Conservation (phyloP, 2,329 filamentous ascomycete species). For the Blumeriella jaapii region DNA sequence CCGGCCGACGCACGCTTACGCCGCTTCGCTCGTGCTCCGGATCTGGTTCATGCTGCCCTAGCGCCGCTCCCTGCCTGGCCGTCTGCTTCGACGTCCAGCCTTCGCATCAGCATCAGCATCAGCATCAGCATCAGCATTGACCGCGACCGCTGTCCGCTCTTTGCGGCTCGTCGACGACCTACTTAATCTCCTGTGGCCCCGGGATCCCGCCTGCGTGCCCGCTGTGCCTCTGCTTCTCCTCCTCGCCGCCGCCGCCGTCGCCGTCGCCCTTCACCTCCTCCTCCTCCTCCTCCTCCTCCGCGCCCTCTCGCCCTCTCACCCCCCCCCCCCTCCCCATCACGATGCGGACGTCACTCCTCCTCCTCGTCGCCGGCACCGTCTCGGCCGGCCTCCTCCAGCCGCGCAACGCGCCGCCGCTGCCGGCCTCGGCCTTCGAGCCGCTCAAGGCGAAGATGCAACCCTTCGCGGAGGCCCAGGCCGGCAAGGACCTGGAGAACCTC, state of each 20-base stretch:
- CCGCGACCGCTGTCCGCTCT: too few relatives aligned
- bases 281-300: neutral
- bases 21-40: too few relatives aligned
- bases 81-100: too few relatives aligned
- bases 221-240: neutral
- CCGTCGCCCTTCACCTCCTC: neutral
- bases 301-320: neutral
- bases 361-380: neutral
- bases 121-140: too few relatives aligned
- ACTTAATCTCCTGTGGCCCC: too few relatives aligned
- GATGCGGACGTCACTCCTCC: conserved; percentile 4
- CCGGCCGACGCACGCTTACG: too few relatives aligned
- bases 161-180: too few relatives aligned
- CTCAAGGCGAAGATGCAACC: too few relatives aligned
- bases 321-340: neutral
- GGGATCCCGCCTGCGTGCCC: neutral
- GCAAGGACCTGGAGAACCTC: conserved; percentile 4
- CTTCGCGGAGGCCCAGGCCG: conserved; percentile 2
- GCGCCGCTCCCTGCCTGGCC: too few relatives aligned
- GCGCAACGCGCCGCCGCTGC: neutral
- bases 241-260: neutral
- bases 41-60: too few relatives aligned
- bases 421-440: neutral
- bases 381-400: conserved; percentile 1
- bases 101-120: too few relatives aligned